A percentile compares a stretch with the other conserved stretches of the same genome.
These are phyloP conservation scores for Ilyonectria destructans DNA, from an alignment of 2,329 filamentous ascomycete genomes.

Conservation along the genomic window DNA sequence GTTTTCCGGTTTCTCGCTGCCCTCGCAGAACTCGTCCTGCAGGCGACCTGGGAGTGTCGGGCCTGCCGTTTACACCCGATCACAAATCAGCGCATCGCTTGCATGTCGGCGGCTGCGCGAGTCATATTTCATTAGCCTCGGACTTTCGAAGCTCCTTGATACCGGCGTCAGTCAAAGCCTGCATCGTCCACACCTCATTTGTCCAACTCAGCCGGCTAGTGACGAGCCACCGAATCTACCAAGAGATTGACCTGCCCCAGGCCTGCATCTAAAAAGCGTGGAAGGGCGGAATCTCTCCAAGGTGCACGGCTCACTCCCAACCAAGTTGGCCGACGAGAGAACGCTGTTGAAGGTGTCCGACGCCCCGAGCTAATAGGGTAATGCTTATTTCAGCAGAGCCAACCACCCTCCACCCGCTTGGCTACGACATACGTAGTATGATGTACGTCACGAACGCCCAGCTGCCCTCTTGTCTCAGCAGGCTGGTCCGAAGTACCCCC, in stretches of 20 bases:
- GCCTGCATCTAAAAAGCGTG: slow-evolving; percentile 6
- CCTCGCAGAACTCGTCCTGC: slow-evolving; percentile 17
- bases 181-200: slow-evolving; percentile 35
- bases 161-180: slow-evolving; percentile 32
- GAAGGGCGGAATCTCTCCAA: slow-evolving; percentile 37
- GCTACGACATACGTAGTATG: slow-evolving; percentile 19
- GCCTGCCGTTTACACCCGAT: slow-evolving; percentile 27
- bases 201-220: slow-evolving; percentile 36
- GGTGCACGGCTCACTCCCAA: slow-evolving; percentile 34
- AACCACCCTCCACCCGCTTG: slow-evolving; percentile 3
- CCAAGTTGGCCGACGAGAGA: slow-evolving; percentile 38
- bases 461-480: slow-evolving; percentile 32
- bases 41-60: slow-evolving; percentile 14
- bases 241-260: slow-evolving; percentile 25
- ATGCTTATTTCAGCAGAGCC: slow-evolving; percentile 36
- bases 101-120: slow-evolving; percentile 42
- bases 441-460: slow-evolving; percentile 44
- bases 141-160: slow-evolving; percentile 41
- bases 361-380: slow-evolving; percentile 34
- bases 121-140: slow-evolving; percentile 48
- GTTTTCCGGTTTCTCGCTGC: slow-evolving; percentile 2
- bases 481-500: slow-evolving; percentile 33
- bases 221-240: slow-evolving; percentile 43
- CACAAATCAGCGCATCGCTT: slow-evolving; percentile 34
- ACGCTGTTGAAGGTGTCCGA: slow-evolving; percentile 39